Percentiles rank a stretch among this genome's conserved stretches.
Evolutionary conservation across 192 early-diverging fungal species (phyloP).

Genomic region (Mortierella antarctica): DNA sequence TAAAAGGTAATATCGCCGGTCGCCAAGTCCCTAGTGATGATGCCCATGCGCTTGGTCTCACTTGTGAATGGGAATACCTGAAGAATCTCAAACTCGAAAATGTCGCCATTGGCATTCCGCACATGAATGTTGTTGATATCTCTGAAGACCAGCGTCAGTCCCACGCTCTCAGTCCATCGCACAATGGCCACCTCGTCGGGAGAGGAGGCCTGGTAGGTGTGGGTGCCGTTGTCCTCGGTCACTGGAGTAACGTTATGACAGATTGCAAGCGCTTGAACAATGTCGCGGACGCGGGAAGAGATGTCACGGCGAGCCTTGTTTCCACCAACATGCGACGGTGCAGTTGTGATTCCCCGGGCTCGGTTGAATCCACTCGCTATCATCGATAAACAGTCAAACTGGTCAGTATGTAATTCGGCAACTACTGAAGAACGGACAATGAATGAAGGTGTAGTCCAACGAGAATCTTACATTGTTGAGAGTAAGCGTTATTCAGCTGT

Average conservation of each 20-base stretch:
- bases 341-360: slow-evolving; percentile 31
- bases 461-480: slow-evolving; percentile 33
- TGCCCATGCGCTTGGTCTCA: slow-evolving; percentile 98
- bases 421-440: neutral
- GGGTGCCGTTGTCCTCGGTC: slow-evolving; percentile 64
- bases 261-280: slow-evolving; percentile 87
- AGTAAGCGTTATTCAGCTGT: slow-evolving; percentile 69
- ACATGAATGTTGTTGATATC: slow-evolving; percentile 77
- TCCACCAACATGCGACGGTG: slow-evolving; percentile 44
- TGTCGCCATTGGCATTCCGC: slow-evolving; percentile 63
- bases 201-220: slow-evolving; percentile 93
- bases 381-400: neutral
- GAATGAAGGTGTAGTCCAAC: neutral
- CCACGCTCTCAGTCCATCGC: slow-evolving; percentile 90
- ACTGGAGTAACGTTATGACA: slow-evolving; percentile 94
- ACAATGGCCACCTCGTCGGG: slow-evolving; percentile 98
- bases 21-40: slow-evolving; percentile 77
- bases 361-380: slow-evolving; percentile 49
- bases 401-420: too few species aligned
- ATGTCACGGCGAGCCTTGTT: slow-evolving; percentile 83
- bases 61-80: slow-evolving; percentile 99
- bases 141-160: slow-evolving; percentile 83
- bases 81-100: slow-evolving; percentile 80
- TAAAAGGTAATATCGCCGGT: slow-evolving; percentile 88
- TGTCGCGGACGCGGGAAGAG: slow-evolving; percentile 85